phyloP scores from a whole-genome alignment of 306 rosid genomes.

The Sechiopsis laciniata region DNA sequence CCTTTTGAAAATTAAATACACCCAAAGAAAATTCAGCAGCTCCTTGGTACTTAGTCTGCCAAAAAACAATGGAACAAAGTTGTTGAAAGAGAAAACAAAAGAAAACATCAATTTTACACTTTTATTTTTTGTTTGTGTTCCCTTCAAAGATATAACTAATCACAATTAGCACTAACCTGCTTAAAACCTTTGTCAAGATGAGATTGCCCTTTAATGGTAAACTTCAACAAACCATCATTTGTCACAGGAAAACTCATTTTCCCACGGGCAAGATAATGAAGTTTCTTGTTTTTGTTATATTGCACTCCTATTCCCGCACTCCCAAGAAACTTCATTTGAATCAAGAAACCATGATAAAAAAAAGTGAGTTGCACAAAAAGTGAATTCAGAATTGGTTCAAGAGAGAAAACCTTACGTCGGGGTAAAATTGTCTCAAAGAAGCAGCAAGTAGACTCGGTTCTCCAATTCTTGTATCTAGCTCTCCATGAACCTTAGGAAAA shows the following conservation, averaged over 20 bases:
- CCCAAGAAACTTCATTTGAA: constrained; percentile 53
- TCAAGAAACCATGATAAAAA: neutral
- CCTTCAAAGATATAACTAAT: neutral
- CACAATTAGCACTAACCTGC: constrained; percentile 45
- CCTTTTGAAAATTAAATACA: constrained; percentile 61
- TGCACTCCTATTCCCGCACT: constrained; percentile 64
- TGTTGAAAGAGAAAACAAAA: constrained; percentile 5
- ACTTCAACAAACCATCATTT: constrained; percentile 36
- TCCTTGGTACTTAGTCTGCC: constrained; percentile 54
- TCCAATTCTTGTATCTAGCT: constrained; percentile 67
- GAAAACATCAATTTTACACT: neutral
- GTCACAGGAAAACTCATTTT: constrained; percentile 73
- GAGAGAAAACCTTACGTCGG: constrained; percentile 47
- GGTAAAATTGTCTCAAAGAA: constrained; percentile 49
- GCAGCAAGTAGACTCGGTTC: constrained; percentile 47
- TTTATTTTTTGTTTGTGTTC: neutral
- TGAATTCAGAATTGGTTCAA: neutral
- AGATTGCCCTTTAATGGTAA: constrained; percentile 64
- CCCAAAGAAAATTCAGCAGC: constrained; percentile 80
- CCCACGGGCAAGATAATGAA: constrained; percentile 49
- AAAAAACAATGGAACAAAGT: neutral
- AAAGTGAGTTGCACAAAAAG: neutral
- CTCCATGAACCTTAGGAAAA: constrained; percentile 60
- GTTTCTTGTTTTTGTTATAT: constrained; percentile 48
- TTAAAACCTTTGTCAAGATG: constrained; percentile 58